Evolutionary conservation across 306 rosid genomes (phyloP).

Genomic region (Pueraria montana): DNA sequence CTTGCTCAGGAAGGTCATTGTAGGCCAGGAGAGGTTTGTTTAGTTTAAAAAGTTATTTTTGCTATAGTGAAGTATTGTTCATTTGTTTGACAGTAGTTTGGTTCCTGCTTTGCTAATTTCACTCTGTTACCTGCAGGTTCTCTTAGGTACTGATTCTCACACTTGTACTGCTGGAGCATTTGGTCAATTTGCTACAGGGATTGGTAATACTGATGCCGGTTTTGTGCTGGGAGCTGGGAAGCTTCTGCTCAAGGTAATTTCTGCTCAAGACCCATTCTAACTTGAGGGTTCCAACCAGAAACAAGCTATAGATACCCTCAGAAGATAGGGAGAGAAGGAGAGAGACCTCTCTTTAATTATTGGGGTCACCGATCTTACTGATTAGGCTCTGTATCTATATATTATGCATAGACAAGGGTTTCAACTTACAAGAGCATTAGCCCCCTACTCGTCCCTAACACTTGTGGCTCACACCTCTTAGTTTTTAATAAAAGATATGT

Average conservation of each 20-base stretch:
- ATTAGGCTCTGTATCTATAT: not conserved
- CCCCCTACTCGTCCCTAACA: not conserved
- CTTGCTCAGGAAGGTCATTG: constrained; percentile 99
- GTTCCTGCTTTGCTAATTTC: constrained; percentile 39
- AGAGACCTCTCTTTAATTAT: not conserved
- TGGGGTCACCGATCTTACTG: constrained; percentile 19
- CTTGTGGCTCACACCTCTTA: not conserved
- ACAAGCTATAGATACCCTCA: not conserved
- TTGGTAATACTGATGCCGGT: constrained; percentile 96
- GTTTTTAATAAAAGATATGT: not conserved
- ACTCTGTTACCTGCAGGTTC: constrained; percentile 63
- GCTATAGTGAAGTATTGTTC: constrained; percentile 11
- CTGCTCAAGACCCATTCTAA: not conserved
- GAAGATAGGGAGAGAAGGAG: constrained; percentile 8
- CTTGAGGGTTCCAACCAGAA: not conserved
- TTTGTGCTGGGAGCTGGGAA: constrained; percentile 93
- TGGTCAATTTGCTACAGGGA: constrained; percentile 98
- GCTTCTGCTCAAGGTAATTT: constrained; percentile 75
- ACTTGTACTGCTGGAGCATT: constrained; percentile 98
- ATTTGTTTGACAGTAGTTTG: constrained; percentile 32
- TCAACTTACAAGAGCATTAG: not conserved
- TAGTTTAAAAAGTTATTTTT: constrained; percentile 36
- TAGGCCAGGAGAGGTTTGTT: constrained; percentile 95
- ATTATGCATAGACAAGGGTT: constrained; percentile 7
- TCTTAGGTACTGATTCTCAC: constrained; percentile 97